Base-by-base conservation (phyloP, 345 rosid species). In the Hypericum androsaemum region DNA sequence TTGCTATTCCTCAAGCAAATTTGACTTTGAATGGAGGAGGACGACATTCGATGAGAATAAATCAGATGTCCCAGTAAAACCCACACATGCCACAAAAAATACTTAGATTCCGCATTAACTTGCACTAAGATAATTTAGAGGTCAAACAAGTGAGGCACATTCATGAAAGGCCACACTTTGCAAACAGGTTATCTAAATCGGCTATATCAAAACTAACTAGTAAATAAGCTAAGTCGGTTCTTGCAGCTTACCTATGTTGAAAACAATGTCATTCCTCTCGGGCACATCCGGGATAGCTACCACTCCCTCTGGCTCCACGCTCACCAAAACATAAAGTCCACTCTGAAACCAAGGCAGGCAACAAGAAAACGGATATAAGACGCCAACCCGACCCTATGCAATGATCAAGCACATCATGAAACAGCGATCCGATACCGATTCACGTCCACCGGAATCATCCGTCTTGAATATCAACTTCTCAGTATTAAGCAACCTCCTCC, bases 261-360 rank as follows among this genome's bases (percentile, higher is more conserved):
- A 92, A 50, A 77, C 66, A 66, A 88, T 61, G 52, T 37, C 67
- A 47, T 78, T 45, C 53, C 80, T 66, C 65, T 92, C 94, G 15
- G 63, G 52, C 10, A 72, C 61, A 43, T 79, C 57, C 17, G 71
- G 81, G 44, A 78, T 76, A 51, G 94, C 95, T 48, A 88, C 95
- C 53, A 92, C 56, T 16, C 94, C 89, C 70, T 84, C 89, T 8
- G 96, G 83, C 61, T 90, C 86, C 62, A 84, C 96, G 1, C 74
- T 69, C 61, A 81, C 86, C 71, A 78, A 51, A 47, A 87, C 77
- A 43, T 57, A 57, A 47, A 75, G 53, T 52, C 81, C 77, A 0
- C 63, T 78, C 96, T 82, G 73, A 43, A 22, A 22, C 32, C 32
- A 22, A 22, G 32, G 32, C 32, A 22, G 4, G 32, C 32, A 22